Base-by-base conservation (phyloP, 2,329 filamentous ascomycete genomes). In the Fusarium subtropicale region DNA sequence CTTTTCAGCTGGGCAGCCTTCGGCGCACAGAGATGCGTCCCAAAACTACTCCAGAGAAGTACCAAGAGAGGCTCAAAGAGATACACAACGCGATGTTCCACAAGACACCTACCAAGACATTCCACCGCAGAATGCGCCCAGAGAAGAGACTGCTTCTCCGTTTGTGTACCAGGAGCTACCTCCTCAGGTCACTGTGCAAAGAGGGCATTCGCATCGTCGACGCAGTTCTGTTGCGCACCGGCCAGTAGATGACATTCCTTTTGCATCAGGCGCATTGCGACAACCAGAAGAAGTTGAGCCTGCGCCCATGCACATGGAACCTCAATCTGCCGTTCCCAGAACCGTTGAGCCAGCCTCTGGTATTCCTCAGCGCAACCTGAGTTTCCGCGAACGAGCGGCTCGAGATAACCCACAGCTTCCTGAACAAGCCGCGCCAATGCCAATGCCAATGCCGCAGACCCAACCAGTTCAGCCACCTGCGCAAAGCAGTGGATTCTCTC, bases 341-440 rank as follows among this genome's bases (percentile, higher is more conserved):
- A 84, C 86, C 44, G 87, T 52, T 11, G 71, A 75, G 36, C 66
- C 69, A 26, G 65, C 70, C 10, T 75, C 79, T 11, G 78, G 76
- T 16, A 72, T 83, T 18, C 84, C 86, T 5, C 84, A 85, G 73
- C 84, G 87, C 51, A 87, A 87, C 53, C 73, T 88, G 41, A 90
- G 87, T 76, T 87, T 88, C 76, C 85, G 87, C n/a, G 87, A 90
- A 67, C 84, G 86, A 54, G 82, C 87, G 9, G 82, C 80, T 4
- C 81, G 80, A 64, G 81, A 81, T 50, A 82, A 85, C 22, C 70
- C 81, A 41, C 76, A 77, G 18, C 66, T 80, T 12, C 77, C 80
- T 4, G 76, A 72, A 33, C 70, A 60, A 28, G 75, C 73, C 6
- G 70, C 72, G 18, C 55, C 72, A 28, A 75, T 72, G 36, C n/a